These are phyloP conservation scores for Chimonanthus praecox DNA, from an alignment of 164 flowering plant genomes.

Conservation along the genomic window DNA sequence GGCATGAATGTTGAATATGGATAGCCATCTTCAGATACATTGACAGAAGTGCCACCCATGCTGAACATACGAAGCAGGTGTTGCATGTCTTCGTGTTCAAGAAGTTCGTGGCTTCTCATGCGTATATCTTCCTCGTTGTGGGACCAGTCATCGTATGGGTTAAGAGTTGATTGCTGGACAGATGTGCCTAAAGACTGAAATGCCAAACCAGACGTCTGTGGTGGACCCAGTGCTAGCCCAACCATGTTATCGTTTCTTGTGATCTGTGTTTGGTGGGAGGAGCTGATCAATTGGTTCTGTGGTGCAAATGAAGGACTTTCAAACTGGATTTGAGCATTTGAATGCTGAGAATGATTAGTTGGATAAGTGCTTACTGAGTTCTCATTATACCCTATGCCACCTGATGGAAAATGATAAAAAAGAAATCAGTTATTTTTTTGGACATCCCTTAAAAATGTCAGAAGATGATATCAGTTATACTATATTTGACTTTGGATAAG, in stretches of 20 bases:
- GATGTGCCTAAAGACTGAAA: conserved; percentile 46
- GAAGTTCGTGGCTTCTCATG: conserved; percentile 88
- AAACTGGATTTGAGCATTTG: conserved; percentile 33
- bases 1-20: conserved; percentile 41
- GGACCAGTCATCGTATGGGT: conserved; percentile 61
- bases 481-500: no score
- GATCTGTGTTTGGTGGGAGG: conserved; percentile 39
- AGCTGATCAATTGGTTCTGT: conserved; percentile 37
- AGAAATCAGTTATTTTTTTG: no score
- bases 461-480: no score
- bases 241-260: conserved; percentile 27
- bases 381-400: conserved; percentile 36
- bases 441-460: no score
- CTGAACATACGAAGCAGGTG: conserved; percentile 73
- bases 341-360: conserved; percentile 27
- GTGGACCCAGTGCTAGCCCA: conserved; percentile 50
- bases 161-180: conserved; percentile 32
- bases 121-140: conserved; percentile 88
- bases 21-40: conserved; percentile 36
- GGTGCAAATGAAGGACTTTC: conserved; percentile 29
- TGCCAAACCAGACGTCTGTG: conserved; percentile 36
- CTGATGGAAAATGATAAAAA: conserved; percentile 6
- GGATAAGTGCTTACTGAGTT: conserved; percentile 28
- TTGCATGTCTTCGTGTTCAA: conserved; percentile 95
- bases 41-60: conserved; percentile 49